Evolutionary conservation across 257 asterid genomes (phyloP).

Genomic region (Mentha longifolia): DNA sequence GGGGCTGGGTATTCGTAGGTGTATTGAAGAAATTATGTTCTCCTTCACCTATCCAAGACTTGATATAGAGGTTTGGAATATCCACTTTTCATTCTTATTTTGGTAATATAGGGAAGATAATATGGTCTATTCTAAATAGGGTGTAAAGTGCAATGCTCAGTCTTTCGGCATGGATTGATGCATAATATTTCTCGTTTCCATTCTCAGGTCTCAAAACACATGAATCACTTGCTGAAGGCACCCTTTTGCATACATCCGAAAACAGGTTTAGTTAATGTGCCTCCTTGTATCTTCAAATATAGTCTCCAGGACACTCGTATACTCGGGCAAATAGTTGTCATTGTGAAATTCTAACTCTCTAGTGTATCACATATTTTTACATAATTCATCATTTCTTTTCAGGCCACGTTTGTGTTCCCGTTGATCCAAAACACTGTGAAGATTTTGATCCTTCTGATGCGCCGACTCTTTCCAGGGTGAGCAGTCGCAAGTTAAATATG

Average conservation of each 20-base stretch:
- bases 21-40: constrained; percentile 87
- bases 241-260: constrained; percentile 91
- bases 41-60: constrained; percentile 88
- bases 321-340: neutral
- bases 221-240: constrained; percentile 92
- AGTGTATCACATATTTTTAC: neutral
- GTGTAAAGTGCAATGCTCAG: constrained; percentile 8
- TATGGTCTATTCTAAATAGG: neutral
- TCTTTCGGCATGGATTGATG: neutral
- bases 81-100: constrained; percentile 16
- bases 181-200: constrained; percentile 25
- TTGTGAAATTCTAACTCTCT: constrained; percentile 18
- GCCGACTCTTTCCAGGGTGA: constrained; percentile 88
- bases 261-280: constrained; percentile 59
- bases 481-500: constrained; percentile 4
- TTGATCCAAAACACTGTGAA: constrained; percentile 81
- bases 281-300: constrained; percentile 18
- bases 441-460: constrained; percentile 82
- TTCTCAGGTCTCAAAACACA: constrained; percentile 83
- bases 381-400: constrained; percentile 21
- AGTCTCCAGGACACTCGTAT: constrained; percentile 6
- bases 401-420: constrained; percentile 95
- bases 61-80: constrained; percentile 78
- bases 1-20: constrained; percentile 70
- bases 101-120: constrained; percentile 10